Percentiles rank a stretch among this genome's conserved stretches.
Evolutionary conservation across 148 eudicot species (phyloP).

Genomic region (Chenopodium quinoa): DNA sequence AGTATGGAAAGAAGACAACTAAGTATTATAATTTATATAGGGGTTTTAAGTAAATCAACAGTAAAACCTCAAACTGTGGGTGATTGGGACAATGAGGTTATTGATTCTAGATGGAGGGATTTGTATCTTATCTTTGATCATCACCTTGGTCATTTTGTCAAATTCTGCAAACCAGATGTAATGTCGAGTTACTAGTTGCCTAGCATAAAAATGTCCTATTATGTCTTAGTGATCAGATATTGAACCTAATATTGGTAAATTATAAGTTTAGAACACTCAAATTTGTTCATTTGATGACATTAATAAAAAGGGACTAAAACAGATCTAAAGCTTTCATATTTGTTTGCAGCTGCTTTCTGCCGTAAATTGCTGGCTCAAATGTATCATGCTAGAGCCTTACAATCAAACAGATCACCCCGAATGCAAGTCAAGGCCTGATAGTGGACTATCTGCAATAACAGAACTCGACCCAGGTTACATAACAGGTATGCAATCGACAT

Average conservation of each 20-base stretch:
- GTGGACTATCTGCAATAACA: constrained; percentile 96
- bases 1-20: too few relatives aligned
- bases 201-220: background rate
- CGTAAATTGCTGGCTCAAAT: constrained; percentile 98
- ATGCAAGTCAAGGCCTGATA: constrained; percentile 98
- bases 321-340: constrained; percentile 11
- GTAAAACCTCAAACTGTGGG: too few relatives aligned
- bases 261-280: background rate
- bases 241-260: background rate
- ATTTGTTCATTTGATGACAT: background rate
- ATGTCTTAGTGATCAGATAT: background rate
- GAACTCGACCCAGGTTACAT: constrained; percentile 98
- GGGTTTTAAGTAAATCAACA: too few relatives aligned
- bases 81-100: too few relatives aligned
- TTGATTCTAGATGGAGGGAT: background rate
- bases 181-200: background rate
- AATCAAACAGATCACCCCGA: constrained; percentile 92
- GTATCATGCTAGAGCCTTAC: constrained; percentile 85
- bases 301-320: background rate
- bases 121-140: background rate
- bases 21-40: too few relatives aligned
- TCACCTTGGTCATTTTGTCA: background rate
- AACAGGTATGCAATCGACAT: constrained; percentile 51
- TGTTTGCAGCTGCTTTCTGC: constrained; percentile 81
- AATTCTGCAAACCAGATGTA: background rate